Percentiles rank a stretch among this genome's conserved stretches.
Evolutionary conservation across 805 yeast genomes (phyloP).

Genomic region (Yarrowia divulgata): DNA sequence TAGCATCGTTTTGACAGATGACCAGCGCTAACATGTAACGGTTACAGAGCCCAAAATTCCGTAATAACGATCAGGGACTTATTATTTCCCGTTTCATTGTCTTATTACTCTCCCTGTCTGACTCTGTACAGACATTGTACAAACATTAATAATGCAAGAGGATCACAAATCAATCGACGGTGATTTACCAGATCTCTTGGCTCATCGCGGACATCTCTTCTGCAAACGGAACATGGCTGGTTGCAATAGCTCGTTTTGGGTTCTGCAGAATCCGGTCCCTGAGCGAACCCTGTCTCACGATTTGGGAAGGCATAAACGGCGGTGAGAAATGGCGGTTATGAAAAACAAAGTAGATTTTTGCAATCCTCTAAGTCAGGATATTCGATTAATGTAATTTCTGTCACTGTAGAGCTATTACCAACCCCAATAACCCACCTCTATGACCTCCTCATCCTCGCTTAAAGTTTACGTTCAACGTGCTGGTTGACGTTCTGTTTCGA

Average conservation of each 20-base stretch:
- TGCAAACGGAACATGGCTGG: background rate
- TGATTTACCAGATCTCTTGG: slow-evolving; percentile 14
- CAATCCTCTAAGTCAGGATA: background rate
- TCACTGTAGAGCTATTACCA: background rate
- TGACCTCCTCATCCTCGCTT: background rate
- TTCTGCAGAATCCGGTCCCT: background rate
- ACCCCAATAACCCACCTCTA: background rate
- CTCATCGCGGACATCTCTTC: background rate
- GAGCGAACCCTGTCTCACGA: background rate
- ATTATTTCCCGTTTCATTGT: no score
- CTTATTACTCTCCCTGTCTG: no score
- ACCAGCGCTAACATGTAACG: no score
- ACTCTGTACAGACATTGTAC: no score
- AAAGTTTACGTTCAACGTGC: background rate
- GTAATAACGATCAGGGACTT: no score
- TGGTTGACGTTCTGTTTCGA: slow-evolving; percentile 7
- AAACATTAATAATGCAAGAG: no score
- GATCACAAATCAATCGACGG: background rate
- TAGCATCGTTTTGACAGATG: no score
- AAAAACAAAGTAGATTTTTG: background rate
- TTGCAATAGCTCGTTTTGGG: background rate
- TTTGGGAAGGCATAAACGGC: background rate
- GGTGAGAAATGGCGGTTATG: background rate
- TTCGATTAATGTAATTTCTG: background rate
- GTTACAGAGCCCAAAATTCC: no score